These are phyloP conservation scores for Yamadazyma songkhlaensis DNA, from an alignment of 1,139 yeast species.

Conservation along the genomic window DNA sequence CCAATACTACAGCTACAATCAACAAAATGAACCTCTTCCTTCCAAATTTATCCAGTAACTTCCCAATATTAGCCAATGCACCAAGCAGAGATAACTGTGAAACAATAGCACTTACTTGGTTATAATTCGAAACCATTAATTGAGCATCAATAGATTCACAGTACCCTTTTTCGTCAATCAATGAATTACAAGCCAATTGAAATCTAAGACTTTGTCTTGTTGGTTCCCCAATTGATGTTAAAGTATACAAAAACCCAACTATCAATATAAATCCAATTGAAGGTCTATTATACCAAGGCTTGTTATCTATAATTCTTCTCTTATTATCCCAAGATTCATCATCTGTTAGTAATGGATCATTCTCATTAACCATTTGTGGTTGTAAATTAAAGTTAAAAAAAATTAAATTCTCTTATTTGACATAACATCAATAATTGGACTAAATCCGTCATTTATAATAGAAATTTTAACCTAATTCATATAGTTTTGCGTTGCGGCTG, in stretches of 20 bases:
- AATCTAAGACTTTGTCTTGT: slow-evolving; percentile 31
- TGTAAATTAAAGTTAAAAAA: no score
- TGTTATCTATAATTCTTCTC: background rate
- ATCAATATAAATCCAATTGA: slow-evolving; percentile 15
- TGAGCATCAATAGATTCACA: slow-evolving; percentile 37
- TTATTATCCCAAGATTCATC: background rate
- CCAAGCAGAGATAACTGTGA: slow-evolving; percentile 30
- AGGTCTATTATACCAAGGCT: slow-evolving; percentile 17
- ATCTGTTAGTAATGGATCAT: background rate
- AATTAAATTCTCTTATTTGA: no score
- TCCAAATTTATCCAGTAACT: slow-evolving; percentile 65
- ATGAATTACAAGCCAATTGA: slow-evolving; percentile 37
- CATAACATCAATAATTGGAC: no score
- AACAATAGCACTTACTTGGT: slow-evolving; percentile 26
- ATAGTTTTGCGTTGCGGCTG: no score
- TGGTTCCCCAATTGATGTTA: slow-evolving; percentile 32
- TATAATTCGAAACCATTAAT: slow-evolving; percentile 34
- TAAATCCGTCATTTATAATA: no score
- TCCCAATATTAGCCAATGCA: slow-evolving; percentile 51
- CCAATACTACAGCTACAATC: slow-evolving; percentile 23
- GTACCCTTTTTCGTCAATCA: slow-evolving; percentile 8
- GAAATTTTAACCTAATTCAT: no score
- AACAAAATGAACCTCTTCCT: slow-evolving; percentile 46
- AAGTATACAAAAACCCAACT: slow-evolving; percentile 26
- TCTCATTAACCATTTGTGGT: background rate